Conservation (phyloP, 2,329 filamentous ascomycete genomes). For the Trichoderma sp. region DNA sequence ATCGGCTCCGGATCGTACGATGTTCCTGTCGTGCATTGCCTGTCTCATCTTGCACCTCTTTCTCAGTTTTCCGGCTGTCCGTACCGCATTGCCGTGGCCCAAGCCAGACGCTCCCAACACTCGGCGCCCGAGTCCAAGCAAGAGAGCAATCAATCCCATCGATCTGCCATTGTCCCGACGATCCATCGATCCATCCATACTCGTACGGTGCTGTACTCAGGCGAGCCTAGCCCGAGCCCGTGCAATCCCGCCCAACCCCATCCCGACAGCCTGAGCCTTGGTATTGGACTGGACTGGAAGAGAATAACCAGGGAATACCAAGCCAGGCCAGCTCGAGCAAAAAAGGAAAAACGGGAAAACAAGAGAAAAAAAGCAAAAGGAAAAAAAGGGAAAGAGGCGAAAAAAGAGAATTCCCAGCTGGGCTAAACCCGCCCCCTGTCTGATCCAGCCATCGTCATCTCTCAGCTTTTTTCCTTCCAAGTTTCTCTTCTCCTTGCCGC, state of each 20-base stretch:
- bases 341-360: not conserved
- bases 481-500: not conserved
- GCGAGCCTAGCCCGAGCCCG: not conserved
- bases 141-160: not conserved
- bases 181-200: constrained; percentile 1
- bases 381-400: not conserved
- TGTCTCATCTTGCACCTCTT: constrained; percentile 14
- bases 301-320: not conserved
- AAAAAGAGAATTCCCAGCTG: not conserved
- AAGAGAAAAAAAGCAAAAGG: not conserved
- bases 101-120: not conserved
- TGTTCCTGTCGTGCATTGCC: constrained; percentile 24
- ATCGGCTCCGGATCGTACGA: constrained; percentile 33
- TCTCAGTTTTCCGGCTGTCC: constrained; percentile 9
- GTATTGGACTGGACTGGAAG: not conserved
- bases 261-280: not conserved
- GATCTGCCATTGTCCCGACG: not conserved
- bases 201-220: not conserved
- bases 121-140: not conserved
- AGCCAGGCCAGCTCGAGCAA: not conserved
- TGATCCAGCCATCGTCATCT: not conserved
- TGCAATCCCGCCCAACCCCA: not conserved
- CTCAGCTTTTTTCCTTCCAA: not conserved
- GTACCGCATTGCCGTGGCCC: constrained; percentile 5
- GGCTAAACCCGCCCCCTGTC: constrained; percentile 5